Evolutionary conservation across 1,139 yeast genomes (phyloP).

Genomic region (Arxiozyma heterogenica): DNA sequence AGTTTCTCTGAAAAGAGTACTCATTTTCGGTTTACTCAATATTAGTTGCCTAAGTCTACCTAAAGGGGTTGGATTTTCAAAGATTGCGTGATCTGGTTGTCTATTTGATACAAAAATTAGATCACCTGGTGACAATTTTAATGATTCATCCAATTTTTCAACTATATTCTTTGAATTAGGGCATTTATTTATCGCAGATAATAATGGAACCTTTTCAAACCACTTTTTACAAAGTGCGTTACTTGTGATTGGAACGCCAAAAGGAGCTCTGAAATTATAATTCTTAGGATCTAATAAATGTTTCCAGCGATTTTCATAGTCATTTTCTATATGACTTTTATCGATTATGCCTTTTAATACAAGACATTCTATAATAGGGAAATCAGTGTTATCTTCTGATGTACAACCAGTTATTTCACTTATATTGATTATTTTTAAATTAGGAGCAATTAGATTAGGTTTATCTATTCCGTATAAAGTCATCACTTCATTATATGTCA

Average conservation of each 20-base stretch:
- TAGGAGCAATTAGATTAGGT: constrained; percentile 70
- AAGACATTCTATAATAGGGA: constrained; percentile 64
- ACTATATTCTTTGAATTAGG: constrained; percentile 28
- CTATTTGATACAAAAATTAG: constrained; percentile 68
- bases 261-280: constrained; percentile 55
- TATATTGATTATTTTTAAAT: background rate
- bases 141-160: constrained; percentile 29
- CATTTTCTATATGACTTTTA: constrained; percentile 12
- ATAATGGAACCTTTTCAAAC: constrained; percentile 25
- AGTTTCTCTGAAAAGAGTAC: constrained; percentile 18
- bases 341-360: constrained; percentile 46
- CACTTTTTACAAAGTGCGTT: constrained; percentile 37
- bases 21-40: constrained; percentile 38
- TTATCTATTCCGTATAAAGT: constrained; percentile 80
- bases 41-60: constrained; percentile 78
- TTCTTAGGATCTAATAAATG: constrained; percentile 36
- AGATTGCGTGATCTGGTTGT: constrained; percentile 40
- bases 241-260: constrained; percentile 40
- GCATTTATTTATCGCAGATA: constrained; percentile 18
- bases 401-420: background rate
- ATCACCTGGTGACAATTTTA: constrained; percentile 58
- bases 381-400: constrained; percentile 31
- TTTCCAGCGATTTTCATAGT: constrained; percentile 35
- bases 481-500: constrained; percentile 64
- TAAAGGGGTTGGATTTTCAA: constrained; percentile 92